Percentiles rank a stretch among this genome's conserved stretches.
phyloP scores from a whole-genome alignment of 495 filamentous ascomycete species.

The Penicillium flavigenum region DNA sequence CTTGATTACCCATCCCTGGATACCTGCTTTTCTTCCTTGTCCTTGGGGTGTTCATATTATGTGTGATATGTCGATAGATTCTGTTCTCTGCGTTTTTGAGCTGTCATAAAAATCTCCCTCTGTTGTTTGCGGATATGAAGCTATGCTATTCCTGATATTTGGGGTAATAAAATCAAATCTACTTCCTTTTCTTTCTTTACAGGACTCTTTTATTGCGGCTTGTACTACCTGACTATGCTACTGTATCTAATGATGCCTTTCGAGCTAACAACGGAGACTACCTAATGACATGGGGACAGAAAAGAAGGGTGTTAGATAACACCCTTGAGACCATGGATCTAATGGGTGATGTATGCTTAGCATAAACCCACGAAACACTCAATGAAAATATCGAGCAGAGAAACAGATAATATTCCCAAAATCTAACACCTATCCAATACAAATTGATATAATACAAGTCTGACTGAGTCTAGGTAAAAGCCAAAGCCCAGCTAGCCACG shows the following conservation, averaged over 20 bases:
- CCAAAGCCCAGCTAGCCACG: not conserved
- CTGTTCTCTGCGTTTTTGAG: not conserved
- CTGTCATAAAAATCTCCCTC: not conserved
- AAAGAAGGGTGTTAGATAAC: too few species aligned
- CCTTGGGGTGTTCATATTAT: conserved; percentile 11
- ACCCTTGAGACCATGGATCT: not conserved
- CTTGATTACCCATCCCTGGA: not conserved
- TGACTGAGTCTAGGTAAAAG: not conserved
- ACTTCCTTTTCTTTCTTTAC: not conserved
- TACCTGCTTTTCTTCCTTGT: not conserved
- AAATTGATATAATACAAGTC: conserved; percentile 6
- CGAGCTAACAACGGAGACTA: too few species aligned
- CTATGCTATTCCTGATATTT: not conserved
- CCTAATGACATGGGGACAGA: not conserved
- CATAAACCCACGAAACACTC: not conserved
- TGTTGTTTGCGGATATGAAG: not conserved
- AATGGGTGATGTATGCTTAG: not conserved
- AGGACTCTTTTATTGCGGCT: too few species aligned
- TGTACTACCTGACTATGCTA: too few species aligned
- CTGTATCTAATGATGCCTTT: too few species aligned
- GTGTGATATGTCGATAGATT: not conserved
- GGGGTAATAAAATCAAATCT: not conserved
- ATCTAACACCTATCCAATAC: not conserved
- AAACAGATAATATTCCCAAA: not conserved
- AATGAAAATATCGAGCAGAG: conserved; percentile 1